A percentile compares a stretch with the other conserved stretches of the same genome.
Evolutionary conservation across 1,284 basidiomycete genomes (phyloP).

Genomic region (Tylopilus orsonianus): DNA sequence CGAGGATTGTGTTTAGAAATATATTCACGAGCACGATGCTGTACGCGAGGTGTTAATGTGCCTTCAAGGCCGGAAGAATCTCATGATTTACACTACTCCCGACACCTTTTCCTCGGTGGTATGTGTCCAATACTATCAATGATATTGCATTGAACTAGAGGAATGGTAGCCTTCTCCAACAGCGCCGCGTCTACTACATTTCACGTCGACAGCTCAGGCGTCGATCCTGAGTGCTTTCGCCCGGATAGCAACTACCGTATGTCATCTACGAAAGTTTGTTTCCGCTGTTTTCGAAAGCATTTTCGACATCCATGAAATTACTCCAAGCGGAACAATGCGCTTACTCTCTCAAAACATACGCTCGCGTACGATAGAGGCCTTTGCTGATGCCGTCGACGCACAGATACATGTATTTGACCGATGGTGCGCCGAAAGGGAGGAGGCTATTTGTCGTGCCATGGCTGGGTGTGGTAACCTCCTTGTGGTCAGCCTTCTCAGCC

Average conservation of each 20-base stretch:
- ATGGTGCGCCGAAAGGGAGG: constrained; percentile 74
- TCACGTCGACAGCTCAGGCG: constrained; percentile 59
- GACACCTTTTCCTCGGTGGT: constrained; percentile 39
- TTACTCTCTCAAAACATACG: constrained; percentile 24
- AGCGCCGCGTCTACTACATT: constrained; percentile 61
- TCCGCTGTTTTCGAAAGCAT: constrained; percentile 39
- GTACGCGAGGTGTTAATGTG: constrained; percentile 73
- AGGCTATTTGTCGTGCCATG: constrained; percentile 56
- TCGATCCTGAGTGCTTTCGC: constrained; percentile 64
- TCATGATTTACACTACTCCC: constrained; percentile 50
- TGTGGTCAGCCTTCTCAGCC: constrained; percentile 66
- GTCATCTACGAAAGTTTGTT: constrained; percentile 63
- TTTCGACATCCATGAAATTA: constrained; percentile 22
- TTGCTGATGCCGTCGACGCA: constrained; percentile 68
- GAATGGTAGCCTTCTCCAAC: constrained; percentile 44
- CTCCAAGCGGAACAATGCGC: constrained; percentile 18
- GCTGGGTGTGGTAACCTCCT: constrained; percentile 44
- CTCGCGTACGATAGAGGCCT: constrained; percentile 75
- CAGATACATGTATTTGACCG: constrained; percentile 57
- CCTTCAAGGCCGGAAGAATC: constrained; percentile 65
- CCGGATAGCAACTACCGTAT: constrained; percentile 53
- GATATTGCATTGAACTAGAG: neutral
- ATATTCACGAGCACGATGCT: constrained; percentile 70
- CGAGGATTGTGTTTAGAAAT: constrained; percentile 42
- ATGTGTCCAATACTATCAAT: neutral